Percentiles rank a stretch among this genome's conserved stretches.
These are phyloP conservation scores for Dictyostelium brefeldianum DNA, from an alignment of 78 protist genomes.

Conservation along the genomic window DNA sequence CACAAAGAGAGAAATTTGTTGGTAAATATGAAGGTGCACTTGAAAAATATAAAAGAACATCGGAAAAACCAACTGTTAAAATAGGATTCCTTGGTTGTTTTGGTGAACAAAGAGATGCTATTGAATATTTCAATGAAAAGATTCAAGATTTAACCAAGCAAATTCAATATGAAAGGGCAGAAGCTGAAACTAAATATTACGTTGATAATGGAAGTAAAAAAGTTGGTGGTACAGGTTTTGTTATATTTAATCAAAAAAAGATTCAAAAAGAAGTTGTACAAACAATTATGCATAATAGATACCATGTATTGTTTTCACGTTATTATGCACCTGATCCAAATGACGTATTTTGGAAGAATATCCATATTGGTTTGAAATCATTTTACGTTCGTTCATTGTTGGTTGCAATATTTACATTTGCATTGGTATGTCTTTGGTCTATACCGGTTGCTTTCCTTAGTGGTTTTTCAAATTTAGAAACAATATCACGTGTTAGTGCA, in stretches of 20 bases:
- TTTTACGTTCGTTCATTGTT: slow-evolving; percentile 34
- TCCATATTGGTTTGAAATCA: slow-evolving; percentile 26
- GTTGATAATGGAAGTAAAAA: not conserved
- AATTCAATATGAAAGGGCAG: slow-evolving; percentile 22
- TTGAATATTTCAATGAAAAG: slow-evolving; percentile 40
- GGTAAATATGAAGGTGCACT: slow-evolving; percentile 37
- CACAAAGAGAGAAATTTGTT: slow-evolving; percentile 30
- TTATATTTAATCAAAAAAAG: slow-evolving; percentile 31
- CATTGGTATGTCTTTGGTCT: slow-evolving; percentile 70
- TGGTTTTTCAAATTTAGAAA: slow-evolving; percentile 69
- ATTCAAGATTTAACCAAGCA: slow-evolving; percentile 10
- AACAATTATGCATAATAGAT: slow-evolving; percentile 43
- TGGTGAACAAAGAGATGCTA: slow-evolving; percentile 46
- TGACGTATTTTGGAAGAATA: slow-evolving; percentile 76
- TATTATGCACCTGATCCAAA: slow-evolving; percentile 74
- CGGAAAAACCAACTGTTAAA: not conserved
- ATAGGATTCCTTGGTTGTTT: slow-evolving; percentile 42
- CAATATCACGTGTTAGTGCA: slow-evolving; percentile 50
- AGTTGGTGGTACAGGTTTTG: slow-evolving; percentile 36
- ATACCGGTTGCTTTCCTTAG: slow-evolving; percentile 75
- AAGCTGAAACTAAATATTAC: not conserved
- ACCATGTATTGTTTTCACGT: not conserved
- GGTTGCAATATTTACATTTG: slow-evolving; percentile 27
- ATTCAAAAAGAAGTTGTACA: slow-evolving; percentile 32
- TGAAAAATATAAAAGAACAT: not conserved